These are phyloP conservation scores for Medicago ruthenica DNA, from an alignment of 306 rosid genomes.

Conservation along the genomic window DNA sequence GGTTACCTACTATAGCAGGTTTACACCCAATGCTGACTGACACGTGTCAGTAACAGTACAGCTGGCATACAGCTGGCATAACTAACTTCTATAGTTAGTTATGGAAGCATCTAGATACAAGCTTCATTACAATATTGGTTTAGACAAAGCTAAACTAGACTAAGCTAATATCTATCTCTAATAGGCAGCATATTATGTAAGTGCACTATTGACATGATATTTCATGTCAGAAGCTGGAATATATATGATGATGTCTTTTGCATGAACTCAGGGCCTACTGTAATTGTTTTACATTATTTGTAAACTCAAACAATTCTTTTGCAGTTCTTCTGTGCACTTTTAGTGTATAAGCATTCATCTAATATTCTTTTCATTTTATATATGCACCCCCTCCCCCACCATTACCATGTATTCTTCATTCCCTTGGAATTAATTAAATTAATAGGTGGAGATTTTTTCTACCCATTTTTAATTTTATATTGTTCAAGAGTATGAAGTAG, in stretches of 20 bases:
- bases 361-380: slow-evolving; percentile 7
- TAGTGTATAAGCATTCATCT: slow-evolving; percentile 11
- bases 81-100: no score
- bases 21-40: no score
- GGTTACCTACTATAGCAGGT: no score
- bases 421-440: slow-evolving; percentile 8
- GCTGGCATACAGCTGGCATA: no score
- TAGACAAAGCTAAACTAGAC: no score
- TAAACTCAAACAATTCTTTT: slow-evolving; percentile 4
- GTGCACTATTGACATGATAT: slow-evolving; percentile 40
- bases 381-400: not conserved
- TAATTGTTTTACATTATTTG: slow-evolving; percentile 3
- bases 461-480: not conserved
- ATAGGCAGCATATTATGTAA: slow-evolving; percentile 94
- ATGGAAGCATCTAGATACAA: no score
- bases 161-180: no score
- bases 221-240: slow-evolving; percentile 8
- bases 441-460: not conserved
- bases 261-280: not conserved
- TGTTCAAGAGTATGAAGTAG: not conserved
- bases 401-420: not conserved
- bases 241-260: not conserved
- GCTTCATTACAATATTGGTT: no score
- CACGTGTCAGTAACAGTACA: no score
- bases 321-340: no score